Evolutionary conservation across 2,329 filamentous ascomycete genomes (phyloP), one percentile per base, ranked within the genome.

Genomic region (Annulohypoxylon truncatum): DNA sequence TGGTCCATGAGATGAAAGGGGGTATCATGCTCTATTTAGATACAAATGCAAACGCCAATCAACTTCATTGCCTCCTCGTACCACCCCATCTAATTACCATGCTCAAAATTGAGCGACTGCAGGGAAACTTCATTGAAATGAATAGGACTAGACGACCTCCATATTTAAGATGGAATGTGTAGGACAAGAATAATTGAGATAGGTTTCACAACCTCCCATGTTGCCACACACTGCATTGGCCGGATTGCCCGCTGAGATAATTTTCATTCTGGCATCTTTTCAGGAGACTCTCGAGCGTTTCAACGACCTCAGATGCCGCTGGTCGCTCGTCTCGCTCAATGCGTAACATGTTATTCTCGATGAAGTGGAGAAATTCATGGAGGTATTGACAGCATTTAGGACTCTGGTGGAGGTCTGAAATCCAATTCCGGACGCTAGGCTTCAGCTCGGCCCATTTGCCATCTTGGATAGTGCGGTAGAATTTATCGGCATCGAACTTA

Each of bases 361-460:
- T 66, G 8, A 60, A 35, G 7, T 24, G 9, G 18, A 66, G 54
- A 3, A 66, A 63, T 0, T 52, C 35, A 2, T 33, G 12, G 6
- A 66, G 42, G 18, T 59, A 66, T 9, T 15, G 20, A 2, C 59
- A 44, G 10, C 59, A 66, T 26, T 38, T 56, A 6, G 42, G 54
- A n/a, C 50, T 9, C 1, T 8, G 7, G 13, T 12, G 64, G 24
- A 66, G 64, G 0, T 18, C 13, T 4, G 15, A 35, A 5, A 66
- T 63, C 59, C 64, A 63, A 0, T 56, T 13, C 13, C 2, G 18
- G 2, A 66, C 64, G 4, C 15, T 7, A 26, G 42, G 59, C 22
- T 66, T 66, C 10, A 66, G 18, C 13, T 55, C 44, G 1, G 64
- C 64, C 9, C n/a, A 20, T 3, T 5, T 20, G 12, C 50, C 44